These are phyloP conservation scores for Phellopilus nigrolimitatus DNA, from an alignment of 1,284 basidiomycete genomes.

Conservation along the genomic window DNA sequence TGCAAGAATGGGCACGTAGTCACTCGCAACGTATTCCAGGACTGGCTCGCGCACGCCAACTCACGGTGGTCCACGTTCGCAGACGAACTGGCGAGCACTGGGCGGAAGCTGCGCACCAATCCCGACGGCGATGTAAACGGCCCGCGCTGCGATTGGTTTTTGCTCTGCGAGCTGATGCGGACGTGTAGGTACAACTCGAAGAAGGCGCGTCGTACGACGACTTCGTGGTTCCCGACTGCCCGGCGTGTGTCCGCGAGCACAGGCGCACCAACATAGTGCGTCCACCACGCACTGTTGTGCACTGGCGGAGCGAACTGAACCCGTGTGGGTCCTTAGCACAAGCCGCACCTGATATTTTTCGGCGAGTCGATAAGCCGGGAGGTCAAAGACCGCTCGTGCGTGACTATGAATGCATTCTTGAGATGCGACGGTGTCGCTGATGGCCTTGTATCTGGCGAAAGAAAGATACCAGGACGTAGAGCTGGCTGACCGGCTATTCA, in stretches of 20 bases:
- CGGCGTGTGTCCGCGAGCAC: conserved; percentile 52
- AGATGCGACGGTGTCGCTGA: too few species aligned
- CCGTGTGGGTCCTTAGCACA: conserved; percentile 45
- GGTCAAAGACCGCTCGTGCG: conserved; percentile 71
- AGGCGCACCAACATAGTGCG: conserved; percentile 51
- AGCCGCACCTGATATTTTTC: conserved; percentile 86
- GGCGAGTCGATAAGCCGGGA: conserved; percentile 72
- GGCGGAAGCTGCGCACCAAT: conserved; percentile 71
- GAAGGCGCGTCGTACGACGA: conserved; percentile 71
- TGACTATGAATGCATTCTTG: conserved; percentile 6
- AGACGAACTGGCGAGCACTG: conserved; percentile 61
- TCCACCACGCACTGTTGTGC: not conserved
- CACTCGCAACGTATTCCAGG: conserved; percentile 70
- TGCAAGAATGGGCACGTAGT: conserved; percentile 68
- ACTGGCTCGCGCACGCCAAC: conserved; percentile 65
- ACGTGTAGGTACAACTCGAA: conserved; percentile 69
- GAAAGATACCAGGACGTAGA: conserved; percentile 59
- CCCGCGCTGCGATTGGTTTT: conserved; percentile 26
- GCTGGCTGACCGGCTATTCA: conserved; percentile 59
- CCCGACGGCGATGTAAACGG: conserved; percentile 90
- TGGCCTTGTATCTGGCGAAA: not conserved
- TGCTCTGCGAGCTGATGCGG: not conserved
- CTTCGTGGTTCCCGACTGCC: conserved; percentile 78
- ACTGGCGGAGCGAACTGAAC: not conserved
- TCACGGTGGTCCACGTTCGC: conserved; percentile 75